Evolutionary conservation across 345 rosid genomes (phyloP).

Genomic region (Eutrema heterophyllum): DNA sequence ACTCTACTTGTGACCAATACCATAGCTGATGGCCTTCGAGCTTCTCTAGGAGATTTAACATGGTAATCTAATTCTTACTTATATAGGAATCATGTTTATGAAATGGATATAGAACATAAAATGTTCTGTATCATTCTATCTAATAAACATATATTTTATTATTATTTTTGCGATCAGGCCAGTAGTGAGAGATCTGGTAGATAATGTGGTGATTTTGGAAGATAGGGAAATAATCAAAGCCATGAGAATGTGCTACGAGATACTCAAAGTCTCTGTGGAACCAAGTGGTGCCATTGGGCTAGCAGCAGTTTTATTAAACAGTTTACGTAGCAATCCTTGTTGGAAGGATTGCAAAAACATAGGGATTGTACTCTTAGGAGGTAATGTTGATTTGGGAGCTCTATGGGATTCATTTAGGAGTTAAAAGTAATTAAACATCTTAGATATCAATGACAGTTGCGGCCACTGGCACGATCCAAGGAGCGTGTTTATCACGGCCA

Average conservation of each 20-base stretch:
- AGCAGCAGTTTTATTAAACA: slow-evolving; percentile 70
- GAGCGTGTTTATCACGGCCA: too few species aligned
- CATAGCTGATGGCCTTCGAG: slow-evolving; percentile 83
- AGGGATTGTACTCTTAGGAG: slow-evolving; percentile 67
- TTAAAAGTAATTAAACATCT: neutral
- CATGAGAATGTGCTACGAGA: slow-evolving; percentile 79
- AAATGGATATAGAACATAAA: neutral
- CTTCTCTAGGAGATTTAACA: slow-evolving; percentile 72
- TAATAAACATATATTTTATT: neutral
- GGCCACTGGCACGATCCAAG: too few species aligned
- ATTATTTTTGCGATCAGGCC: slow-evolving; percentile 44
- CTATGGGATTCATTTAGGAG: slow-evolving; percentile 59
- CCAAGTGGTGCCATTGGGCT: slow-evolving; percentile 97
- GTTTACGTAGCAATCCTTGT: slow-evolving; percentile 48
- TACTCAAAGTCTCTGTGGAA: slow-evolving; percentile 76
- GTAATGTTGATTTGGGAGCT: slow-evolving; percentile 71
- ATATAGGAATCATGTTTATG: neutral
- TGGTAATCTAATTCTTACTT: slow-evolving; percentile 48
- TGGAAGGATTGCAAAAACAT: slow-evolving; percentile 54
- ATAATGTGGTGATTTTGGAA: slow-evolving; percentile 61
- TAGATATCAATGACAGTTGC: neutral
- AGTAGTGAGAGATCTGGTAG: slow-evolving; percentile 69
- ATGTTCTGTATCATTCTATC: neutral
- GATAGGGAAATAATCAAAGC: slow-evolving; percentile 73
- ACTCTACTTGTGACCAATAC: slow-evolving; percentile 65